A percentile compares a stretch with the other conserved stretches of the same genome.
These are phyloP conservation scores for Pseudozyma thailandica DNA, from an alignment of 1,284 basidiomycete genomes.

Conservation along the genomic window DNA sequence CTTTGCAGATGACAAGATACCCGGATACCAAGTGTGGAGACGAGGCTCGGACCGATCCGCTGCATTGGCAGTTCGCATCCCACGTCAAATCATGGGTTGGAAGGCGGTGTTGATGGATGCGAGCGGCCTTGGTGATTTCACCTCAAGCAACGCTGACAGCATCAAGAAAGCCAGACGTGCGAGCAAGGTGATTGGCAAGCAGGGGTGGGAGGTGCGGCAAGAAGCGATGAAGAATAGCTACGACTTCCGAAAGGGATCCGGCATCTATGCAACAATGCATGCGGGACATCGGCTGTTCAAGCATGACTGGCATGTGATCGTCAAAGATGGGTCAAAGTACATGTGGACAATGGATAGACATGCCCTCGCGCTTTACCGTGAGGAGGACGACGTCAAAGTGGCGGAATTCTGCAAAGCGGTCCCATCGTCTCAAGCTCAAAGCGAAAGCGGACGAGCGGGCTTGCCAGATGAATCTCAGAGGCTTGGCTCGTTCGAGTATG, in stretches of 20 bases:
- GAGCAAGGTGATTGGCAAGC: conserved; percentile 32
- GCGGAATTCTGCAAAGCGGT: conserved; percentile 34
- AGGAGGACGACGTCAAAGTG: conserved; percentile 20
- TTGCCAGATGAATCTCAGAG: background rate
- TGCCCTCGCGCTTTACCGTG: conserved; percentile 32
- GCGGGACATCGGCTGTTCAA: conserved; percentile 35
- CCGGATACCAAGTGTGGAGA: conserved; percentile 26
- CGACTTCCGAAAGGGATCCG: conserved; percentile 37
- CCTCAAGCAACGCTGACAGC: background rate
- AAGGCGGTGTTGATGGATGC: conserved; percentile 41
- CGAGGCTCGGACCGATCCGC: background rate
- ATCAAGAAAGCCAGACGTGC: conserved; percentile 19
- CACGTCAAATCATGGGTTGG: conserved; percentile 42
- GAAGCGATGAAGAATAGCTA: conserved; percentile 45
- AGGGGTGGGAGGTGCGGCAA: conserved; percentile 37
- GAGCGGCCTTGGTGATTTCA: background rate
- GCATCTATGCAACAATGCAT: conserved; percentile 45
- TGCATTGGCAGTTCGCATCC: conserved; percentile 15
- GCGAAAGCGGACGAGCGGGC: background rate
- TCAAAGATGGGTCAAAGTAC: conserved; percentile 30
- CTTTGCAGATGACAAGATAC: conserved; percentile 26
- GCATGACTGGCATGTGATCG: conserved; percentile 44
- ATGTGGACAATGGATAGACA: conserved; percentile 41
- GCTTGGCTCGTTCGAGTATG: conserved; percentile 26
- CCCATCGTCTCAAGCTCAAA: background rate